Evolutionary conservation across 441 rosid species (phyloP).

Genomic region (Populus hybrid): DNA sequence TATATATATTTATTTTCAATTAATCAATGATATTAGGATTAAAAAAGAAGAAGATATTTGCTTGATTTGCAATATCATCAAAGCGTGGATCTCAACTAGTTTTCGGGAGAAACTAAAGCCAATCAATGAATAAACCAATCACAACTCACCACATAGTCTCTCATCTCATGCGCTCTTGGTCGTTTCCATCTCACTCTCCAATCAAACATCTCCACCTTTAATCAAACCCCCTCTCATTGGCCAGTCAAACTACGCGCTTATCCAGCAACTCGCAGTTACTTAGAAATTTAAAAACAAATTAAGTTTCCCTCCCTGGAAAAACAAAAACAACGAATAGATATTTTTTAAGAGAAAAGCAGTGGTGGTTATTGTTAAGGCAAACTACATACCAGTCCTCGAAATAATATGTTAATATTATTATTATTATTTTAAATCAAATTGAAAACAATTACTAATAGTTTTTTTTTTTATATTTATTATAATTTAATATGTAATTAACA

Average conservation of each 20-base stretch:
- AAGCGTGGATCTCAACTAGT: not conserved
- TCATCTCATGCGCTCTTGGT: not conserved
- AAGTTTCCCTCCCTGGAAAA: not conserved
- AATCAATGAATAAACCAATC: not conserved
- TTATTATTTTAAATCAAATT: no score
- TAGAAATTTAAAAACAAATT: not conserved
- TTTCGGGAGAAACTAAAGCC: not conserved
- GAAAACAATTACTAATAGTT: no score
- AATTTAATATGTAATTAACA: no score
- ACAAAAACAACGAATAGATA: not conserved
- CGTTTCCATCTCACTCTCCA: not conserved
- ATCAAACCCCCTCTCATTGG: not conserved
- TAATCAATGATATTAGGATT: not conserved
- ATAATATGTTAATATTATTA: no score
- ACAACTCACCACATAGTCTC: not conserved
- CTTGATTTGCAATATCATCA: not conserved
- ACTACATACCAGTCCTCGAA: no score
- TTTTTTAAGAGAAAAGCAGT: no score
- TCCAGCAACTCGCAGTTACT: not conserved
- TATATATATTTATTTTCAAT: no score
- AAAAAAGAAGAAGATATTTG: not conserved
- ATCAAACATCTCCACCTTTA: not conserved
- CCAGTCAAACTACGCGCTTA: not conserved
- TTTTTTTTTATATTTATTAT: no score
- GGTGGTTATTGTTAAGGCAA: no score